Base-by-base conservation (phyloP, 495 filamentous ascomycete genomes). In the Xylaria venustula region DNA sequence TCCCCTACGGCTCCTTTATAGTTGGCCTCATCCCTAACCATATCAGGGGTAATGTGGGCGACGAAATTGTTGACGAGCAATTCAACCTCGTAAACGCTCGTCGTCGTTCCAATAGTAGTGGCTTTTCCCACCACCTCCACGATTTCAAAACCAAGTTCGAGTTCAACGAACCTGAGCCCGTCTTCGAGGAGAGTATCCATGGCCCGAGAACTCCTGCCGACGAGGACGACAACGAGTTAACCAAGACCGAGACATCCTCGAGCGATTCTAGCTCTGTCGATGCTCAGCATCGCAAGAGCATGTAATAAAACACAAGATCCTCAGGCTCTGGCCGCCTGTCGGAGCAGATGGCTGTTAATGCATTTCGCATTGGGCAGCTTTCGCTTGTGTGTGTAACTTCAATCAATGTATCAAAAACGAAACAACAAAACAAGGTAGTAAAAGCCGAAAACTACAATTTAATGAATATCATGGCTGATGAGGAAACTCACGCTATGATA, bases 101-200 rank as follows among this genome's bases (percentile, higher is more conserved):
- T 63, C 93, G 93, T 74, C 93, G 90, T 66, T 93, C 91, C 71
- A 97, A 97, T 77, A 93, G 88, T 76, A 93, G 88, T 77, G 83
- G 84, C 56, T 80, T 88, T 61, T 85, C 89, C 62, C 96, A 97
- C 83, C 95, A 93, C 84, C 87, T 91, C 66, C 96, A 97, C 85
- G 93, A 98, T 82, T 97, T 98, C 87, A 96, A 94, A 83, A 87
- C 88, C 72, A 92, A 92, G 84, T 91, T 96, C 60, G 85, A 92
- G 82, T 87, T 98, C 76, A 84, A 86, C 65, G 85, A 85, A 65
- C 82, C 97, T 68, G 89, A 87, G 79, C 92, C 92, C 56, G 88
- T 92, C 58, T 97, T 95, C 65, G 90, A 97, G 72, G 92, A 97
- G 78, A 83, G 85, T 52, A 54, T 92, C 47, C 89, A 93, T 68